Percentiles rank a stretch among this genome's conserved stretches.
Evolutionary conservation across 2,329 filamentous ascomycete genomes (phyloP).

Genomic region (Pseudogymnoascus pannorum): DNA sequence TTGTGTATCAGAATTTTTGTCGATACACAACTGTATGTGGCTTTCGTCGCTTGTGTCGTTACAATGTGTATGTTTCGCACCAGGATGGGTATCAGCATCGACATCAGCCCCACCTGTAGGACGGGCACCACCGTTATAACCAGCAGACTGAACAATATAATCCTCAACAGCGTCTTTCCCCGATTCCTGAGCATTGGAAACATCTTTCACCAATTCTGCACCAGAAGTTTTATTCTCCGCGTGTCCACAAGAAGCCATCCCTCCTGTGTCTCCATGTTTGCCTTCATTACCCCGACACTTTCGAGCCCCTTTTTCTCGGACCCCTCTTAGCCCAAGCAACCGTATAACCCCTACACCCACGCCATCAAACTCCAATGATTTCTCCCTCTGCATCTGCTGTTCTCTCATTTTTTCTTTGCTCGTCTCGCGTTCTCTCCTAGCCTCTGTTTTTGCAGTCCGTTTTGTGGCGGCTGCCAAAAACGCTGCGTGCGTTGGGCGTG

Average conservation of each 20-base stretch:
- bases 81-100: neutral
- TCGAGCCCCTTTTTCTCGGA: neutral
- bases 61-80: neutral
- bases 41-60: neutral
- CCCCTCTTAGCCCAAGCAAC: neutral
- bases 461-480: neutral
- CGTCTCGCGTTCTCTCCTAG: neutral
- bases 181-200: neutral
- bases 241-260: neutral
- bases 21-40: too few species aligned
- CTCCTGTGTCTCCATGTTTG: neutral
- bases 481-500: neutral
- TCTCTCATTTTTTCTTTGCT: neutral
- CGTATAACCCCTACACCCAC: neutral
- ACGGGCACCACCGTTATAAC: neutral
- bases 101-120: neutral
- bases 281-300: neutral
- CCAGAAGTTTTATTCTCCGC: neutral
- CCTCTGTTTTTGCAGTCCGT: neutral
- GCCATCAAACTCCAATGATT: neutral
- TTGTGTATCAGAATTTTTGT: too few species aligned
- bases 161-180: neutral
- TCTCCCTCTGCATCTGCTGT: neutral
- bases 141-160: neutral
- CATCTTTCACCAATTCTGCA: neutral